A percentile compares a stretch with the other conserved stretches of the same genome.
These are phyloP conservation scores for Sherardia arvensis DNA, from an alignment of 257 asterid genomes.

Conservation along the genomic window DNA sequence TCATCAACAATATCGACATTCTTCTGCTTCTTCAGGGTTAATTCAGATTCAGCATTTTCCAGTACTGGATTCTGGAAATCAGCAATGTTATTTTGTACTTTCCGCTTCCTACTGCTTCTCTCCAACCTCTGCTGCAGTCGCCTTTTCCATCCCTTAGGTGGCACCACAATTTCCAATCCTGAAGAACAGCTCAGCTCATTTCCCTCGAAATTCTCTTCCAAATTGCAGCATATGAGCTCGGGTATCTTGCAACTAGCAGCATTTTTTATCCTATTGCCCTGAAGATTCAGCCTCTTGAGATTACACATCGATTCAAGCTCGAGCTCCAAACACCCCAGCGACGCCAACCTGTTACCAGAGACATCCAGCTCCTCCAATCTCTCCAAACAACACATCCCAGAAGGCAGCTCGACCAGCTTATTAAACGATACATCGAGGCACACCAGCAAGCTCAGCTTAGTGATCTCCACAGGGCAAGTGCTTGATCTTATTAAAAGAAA, in stretches of 20 bases:
- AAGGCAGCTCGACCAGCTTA: conserved; percentile 65
- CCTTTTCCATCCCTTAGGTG: conserved; percentile 71
- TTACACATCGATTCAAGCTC: conserved; percentile 64
- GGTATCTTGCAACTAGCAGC: conserved; percentile 48
- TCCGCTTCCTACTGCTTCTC: conserved; percentile 52
- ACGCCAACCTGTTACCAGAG: conserved; percentile 66
- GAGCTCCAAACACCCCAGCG: conserved; percentile 44
- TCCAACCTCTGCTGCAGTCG: conserved; percentile 34
- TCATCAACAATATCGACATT: neutral
- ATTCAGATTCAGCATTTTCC: conserved; percentile 19
- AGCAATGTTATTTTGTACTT: conserved; percentile 28
- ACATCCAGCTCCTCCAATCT: conserved; percentile 78
- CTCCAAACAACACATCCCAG: conserved; percentile 48
- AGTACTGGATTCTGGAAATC: conserved; percentile 19
- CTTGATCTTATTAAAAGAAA: conserved; percentile 91
- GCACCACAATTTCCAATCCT: conserved; percentile 87
- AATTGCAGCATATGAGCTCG: conserved; percentile 75
- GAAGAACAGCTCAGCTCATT: conserved; percentile 51
- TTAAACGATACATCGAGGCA: conserved; percentile 69
- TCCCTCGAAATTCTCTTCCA: conserved; percentile 55
- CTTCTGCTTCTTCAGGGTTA: neutral
- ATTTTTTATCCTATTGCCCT: conserved; percentile 56
- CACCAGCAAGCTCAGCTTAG: conserved; percentile 44
- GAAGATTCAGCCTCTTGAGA: conserved; percentile 62
- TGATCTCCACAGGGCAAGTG: conserved; percentile 68